Conservation (phyloP, 208 protist species). For the Leptomonas pyrrhocoris region DNA sequence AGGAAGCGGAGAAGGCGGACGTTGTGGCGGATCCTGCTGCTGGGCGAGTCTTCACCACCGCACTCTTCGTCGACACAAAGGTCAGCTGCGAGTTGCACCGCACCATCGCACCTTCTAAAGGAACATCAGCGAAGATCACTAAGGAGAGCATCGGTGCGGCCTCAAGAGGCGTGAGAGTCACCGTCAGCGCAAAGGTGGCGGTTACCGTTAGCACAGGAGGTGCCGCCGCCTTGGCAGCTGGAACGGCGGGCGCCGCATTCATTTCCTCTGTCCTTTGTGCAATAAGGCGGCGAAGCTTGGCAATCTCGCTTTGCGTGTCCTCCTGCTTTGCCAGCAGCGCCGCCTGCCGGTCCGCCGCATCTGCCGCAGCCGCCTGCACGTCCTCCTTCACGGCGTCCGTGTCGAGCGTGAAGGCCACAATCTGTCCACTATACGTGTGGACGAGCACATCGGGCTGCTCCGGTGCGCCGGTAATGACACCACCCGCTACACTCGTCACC, state of each 20-base stretch:
- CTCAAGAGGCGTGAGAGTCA: conserved; percentile 54
- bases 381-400: conserved; percentile 27
- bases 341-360: conserved; percentile 24
- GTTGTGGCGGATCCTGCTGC: neutral
- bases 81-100: conserved; percentile 43
- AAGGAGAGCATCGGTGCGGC: conserved; percentile 60
- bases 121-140: conserved; percentile 58
- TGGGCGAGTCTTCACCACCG: conserved; percentile 31
- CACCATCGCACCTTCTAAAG: conserved; percentile 57
- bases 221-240: conserved; percentile 9
- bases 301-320: conserved; percentile 49
- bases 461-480: conserved; percentile 50
- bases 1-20: neutral
- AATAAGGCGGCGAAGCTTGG: conserved; percentile 46
- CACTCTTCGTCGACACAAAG: conserved; percentile 50
- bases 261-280: conserved; percentile 47
- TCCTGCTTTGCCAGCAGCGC: conserved; percentile 36
- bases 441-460: conserved; percentile 64
- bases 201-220: conserved; percentile 55
- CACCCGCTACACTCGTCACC: conserved; percentile 69
- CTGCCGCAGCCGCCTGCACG: conserved; percentile 26
- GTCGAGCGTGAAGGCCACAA: conserved; percentile 68
- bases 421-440: conserved; percentile 78
- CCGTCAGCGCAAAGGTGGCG: conserved; percentile 62
- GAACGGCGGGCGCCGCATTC: conserved; percentile 28